A percentile compares a stretch with the other conserved stretches of the same genome.
Evolutionary conservation across 345 rosid species (phyloP).

Genomic region (Diplotaxis tenuifolia): DNA sequence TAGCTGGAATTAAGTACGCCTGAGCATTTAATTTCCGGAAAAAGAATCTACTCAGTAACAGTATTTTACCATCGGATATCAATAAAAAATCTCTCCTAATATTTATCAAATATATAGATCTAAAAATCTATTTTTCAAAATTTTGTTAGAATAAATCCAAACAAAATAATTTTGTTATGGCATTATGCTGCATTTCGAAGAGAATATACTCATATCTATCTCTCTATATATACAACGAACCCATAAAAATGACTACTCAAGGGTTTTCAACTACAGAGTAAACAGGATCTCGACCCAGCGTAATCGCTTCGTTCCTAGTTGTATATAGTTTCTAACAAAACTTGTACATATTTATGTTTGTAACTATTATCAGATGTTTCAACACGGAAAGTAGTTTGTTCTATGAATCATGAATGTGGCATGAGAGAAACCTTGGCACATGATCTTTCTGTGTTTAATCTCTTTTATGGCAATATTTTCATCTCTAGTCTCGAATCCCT

Average conservation of each 20-base stretch:
- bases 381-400: conserved; percentile 25
- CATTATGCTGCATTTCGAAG: neutral
- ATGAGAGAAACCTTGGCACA: conserved; percentile 15
- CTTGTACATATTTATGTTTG: neutral
- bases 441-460: conserved; percentile 17
- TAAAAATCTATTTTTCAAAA: neutral
- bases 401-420: conserved; percentile 23
- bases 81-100: neutral
- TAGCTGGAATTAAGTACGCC: no score
- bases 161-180: neutral
- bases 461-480: conserved; percentile 5
- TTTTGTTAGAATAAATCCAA: neutral
- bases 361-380: conserved; percentile 14
- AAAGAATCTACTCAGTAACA: neutral
- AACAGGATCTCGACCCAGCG: neutral
- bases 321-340: neutral
- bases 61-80: neutral
- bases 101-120: neutral
- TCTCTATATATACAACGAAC: neutral
- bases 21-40: neutral
- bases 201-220: neutral
- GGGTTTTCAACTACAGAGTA: neutral
- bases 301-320: neutral
- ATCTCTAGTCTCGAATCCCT: neutral
- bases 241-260: neutral